Evolutionary conservation across 2,329 filamentous ascomycete genomes (phyloP).

Genomic region (Anthostomella pinea): DNA sequence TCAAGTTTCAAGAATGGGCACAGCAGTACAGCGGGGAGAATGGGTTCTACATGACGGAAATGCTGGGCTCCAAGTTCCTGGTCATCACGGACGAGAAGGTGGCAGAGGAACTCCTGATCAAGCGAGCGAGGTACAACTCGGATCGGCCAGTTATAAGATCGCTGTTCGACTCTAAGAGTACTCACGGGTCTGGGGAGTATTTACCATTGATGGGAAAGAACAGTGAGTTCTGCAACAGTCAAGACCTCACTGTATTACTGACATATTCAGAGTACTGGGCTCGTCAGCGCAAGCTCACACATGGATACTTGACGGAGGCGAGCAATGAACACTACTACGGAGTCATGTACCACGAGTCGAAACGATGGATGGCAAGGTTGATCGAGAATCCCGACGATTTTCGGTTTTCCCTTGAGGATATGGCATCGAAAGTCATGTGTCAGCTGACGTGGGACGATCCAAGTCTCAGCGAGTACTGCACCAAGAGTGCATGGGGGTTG

Average conservation of each 20-base stretch:
- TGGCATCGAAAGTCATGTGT: constrained; percentile 57
- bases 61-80: constrained; percentile 36
- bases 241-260: neutral
- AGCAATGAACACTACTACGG: constrained; percentile 33
- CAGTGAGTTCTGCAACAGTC: constrained; percentile 34
- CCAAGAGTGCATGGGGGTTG: constrained; percentile 52
- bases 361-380: constrained; percentile 49
- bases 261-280: constrained; percentile 48
- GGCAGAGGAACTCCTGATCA: constrained; percentile 51
- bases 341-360: constrained; percentile 50
- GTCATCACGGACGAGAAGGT: constrained; percentile 50
- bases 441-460: constrained; percentile 53
- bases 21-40: constrained; percentile 28
- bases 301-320: constrained; percentile 45
- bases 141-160: constrained; percentile 47
- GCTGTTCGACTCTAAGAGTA: constrained; percentile 53
- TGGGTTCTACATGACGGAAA: constrained; percentile 35
- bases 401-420: constrained; percentile 49
- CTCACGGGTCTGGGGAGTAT: constrained; percentile 53
- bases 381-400: constrained; percentile 50
- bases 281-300: constrained; percentile 51
- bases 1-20: constrained; percentile 47
- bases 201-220: constrained; percentile 56
- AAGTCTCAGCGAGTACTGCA: constrained; percentile 45
- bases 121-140: constrained; percentile 49